phyloP scores from a whole-genome alignment of 2,329 filamentous ascomycete species.

The Neonectria neomacrospora region DNA sequence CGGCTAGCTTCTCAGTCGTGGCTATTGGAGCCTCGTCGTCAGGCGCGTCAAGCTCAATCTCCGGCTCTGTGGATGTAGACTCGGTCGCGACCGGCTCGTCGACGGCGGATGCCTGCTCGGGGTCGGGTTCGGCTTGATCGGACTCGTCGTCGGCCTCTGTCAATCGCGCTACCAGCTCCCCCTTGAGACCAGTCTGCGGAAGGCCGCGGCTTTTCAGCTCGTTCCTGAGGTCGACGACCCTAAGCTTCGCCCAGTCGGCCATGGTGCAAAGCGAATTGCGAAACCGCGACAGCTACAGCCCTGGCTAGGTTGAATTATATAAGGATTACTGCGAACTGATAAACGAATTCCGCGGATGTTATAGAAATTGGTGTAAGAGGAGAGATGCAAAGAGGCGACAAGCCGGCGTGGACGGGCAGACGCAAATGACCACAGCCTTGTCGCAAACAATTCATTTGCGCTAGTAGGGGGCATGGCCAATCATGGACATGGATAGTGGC shows the following conservation, averaged over 20 bases:
- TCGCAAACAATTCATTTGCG: conserved; percentile 37
- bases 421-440: conserved; percentile 34
- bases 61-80: conserved; percentile 24
- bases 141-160: conserved; percentile 35
- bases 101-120: conserved; percentile 25
- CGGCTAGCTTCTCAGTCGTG: conserved; percentile 12
- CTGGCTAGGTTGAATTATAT: neutral
- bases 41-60: conserved; percentile 21
- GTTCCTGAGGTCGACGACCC: conserved; percentile 79
- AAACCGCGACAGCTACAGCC: conserved; percentile 11
- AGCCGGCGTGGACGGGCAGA: neutral
- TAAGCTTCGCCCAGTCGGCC: conserved; percentile 69
- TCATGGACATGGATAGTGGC: neutral
- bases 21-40: conserved; percentile 7
- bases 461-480: conserved; percentile 30
- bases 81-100: conserved; percentile 28
- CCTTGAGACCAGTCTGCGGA: conserved; percentile 74
- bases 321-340: neutral
- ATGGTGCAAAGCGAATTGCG: conserved; percentile 48
- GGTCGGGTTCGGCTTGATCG: conserved; percentile 13
- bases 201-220: conserved; percentile 80
- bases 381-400: conserved; percentile 13
- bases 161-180: conserved; percentile 76
- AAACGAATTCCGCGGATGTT: neutral
- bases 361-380: neutral